These are phyloP conservation scores for Friedmanniomyces simplex DNA, from an alignment of 495 filamentous ascomycete genomes.

Conservation along the genomic window DNA sequence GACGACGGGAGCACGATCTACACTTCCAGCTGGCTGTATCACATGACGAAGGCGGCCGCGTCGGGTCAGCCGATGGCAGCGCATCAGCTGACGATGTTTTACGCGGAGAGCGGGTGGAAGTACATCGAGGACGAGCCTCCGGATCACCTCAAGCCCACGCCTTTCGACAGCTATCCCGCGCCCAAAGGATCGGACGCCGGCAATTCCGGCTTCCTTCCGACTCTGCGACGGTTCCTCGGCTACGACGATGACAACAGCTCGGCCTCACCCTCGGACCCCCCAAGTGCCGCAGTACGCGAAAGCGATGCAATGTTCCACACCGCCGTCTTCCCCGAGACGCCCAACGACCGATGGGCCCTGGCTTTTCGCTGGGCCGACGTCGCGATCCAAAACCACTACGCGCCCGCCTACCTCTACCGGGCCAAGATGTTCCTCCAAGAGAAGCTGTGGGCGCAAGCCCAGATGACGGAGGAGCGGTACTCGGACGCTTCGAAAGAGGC, in stretches of 20 bases:
- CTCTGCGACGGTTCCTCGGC: background rate
- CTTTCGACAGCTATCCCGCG: constrained; percentile 18
- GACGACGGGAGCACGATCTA: background rate
- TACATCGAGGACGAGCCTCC: constrained; percentile 22
- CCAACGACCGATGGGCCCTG: background rate
- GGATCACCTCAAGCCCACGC: constrained; percentile 19
- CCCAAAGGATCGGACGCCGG: background rate
- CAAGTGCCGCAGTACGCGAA: background rate
- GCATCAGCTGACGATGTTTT: constrained; percentile 11
- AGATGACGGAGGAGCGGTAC: constrained; percentile 10
- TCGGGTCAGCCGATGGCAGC: constrained; percentile 4
- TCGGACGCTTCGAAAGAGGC: constrained; percentile 10
- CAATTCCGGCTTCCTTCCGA: background rate
- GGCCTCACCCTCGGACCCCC: background rate
- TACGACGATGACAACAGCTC: background rate
- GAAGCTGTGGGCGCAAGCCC: background rate
- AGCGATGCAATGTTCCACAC: constrained; percentile 11
- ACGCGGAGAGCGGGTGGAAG: constrained; percentile 12
- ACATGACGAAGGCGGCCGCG: constrained; percentile 21
- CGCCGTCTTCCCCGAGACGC: constrained; percentile 9
- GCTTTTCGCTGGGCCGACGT: constrained; percentile 12
- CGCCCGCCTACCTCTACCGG: constrained; percentile 9
- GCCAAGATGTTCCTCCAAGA: background rate
- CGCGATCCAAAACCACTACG: constrained; percentile 1
- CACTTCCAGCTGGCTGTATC: constrained; percentile 16